Base-by-base conservation (phyloP, 768 basidiomycete genomes). In the Candolleomyces efflorescens region DNA sequence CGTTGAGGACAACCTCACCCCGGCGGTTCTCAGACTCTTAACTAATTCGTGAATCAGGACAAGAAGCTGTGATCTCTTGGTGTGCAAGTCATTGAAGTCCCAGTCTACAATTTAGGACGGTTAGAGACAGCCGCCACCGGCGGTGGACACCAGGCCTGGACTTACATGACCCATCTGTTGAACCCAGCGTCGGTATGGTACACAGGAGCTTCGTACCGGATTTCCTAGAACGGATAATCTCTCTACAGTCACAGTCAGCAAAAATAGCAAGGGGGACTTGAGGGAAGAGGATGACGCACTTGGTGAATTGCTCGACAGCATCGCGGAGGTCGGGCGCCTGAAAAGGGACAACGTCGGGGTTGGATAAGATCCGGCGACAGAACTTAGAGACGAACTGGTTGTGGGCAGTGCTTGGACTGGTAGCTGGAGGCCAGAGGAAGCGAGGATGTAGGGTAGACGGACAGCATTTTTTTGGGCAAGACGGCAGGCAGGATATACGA, bases 61-160 rank as follows among this genome's bases (percentile, higher is more conserved):
- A 13, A 90, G 74, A 43, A 82, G 81, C 46, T 83, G 80, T 48
- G 85, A 78, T 47, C 83, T 82, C 41, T 88, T 68, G 63, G 86
- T 82, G 54, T 89, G 75, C 58, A 89, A 75, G 70, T 90, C 88
- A 64, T 88, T 81, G 32, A 89, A 75, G 68, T 89, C 86, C 60
- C 81, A 68, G 64, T 78, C 87, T 88, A 58, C 39, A 53, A 52
- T 22, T 59, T 39, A 32, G 13, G 46, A 24, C 12, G 27, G 39
- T 37, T 43, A 27, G 45, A 23, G 5, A 56, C 24, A 23, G 22
- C 4, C 23, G 38, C 12, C 32, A 17, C 12, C 45, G 12, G 32
- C 3, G 6, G 13, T 5, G n/a, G 37, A 20, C 20, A 52, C 12
- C 15, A 23, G 55, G 39, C 39, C 15, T 51, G 41, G 9, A 69